phyloP scores from a whole-genome alignment of 768 basidiomycete species.

The Boletus reticuloceps region DNA sequence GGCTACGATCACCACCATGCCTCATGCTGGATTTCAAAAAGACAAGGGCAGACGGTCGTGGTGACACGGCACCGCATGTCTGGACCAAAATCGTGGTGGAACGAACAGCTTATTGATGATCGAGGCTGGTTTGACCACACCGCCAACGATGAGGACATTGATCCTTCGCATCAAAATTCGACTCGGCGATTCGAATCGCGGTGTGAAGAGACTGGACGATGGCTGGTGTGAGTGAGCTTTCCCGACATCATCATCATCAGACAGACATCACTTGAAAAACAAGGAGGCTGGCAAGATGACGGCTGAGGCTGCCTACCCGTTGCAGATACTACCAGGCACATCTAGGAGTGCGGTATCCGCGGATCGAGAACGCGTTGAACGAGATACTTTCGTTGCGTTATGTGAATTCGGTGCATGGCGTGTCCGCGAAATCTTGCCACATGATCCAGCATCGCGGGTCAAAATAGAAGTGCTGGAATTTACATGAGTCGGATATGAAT shows the following conservation, averaged over 20 bases:
- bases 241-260: neutral
- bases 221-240: neutral
- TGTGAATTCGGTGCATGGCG: neutral
- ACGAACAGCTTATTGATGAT: conserved; percentile 12
- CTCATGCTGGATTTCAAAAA: neutral
- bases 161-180: neutral
- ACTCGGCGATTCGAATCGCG: neutral
- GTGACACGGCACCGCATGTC: neutral
- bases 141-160: neutral
- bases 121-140: neutral
- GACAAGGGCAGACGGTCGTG: neutral
- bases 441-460: neutral
- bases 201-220: neutral
- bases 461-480: neutral
- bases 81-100: neutral
- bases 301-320: neutral
- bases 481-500: neutral
- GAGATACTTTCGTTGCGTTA: neutral
- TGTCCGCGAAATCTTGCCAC: neutral
- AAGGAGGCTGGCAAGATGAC: neutral
- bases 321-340: neutral
- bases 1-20: neutral
- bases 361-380: neutral
- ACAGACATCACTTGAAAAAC: neutral
- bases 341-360: neutral